Percentiles rank a stretch among this genome's conserved stretches.
Evolutionary conservation across 1,284 basidiomycete species (phyloP).

Genomic region (Heterobasidion irregulare): DNA sequence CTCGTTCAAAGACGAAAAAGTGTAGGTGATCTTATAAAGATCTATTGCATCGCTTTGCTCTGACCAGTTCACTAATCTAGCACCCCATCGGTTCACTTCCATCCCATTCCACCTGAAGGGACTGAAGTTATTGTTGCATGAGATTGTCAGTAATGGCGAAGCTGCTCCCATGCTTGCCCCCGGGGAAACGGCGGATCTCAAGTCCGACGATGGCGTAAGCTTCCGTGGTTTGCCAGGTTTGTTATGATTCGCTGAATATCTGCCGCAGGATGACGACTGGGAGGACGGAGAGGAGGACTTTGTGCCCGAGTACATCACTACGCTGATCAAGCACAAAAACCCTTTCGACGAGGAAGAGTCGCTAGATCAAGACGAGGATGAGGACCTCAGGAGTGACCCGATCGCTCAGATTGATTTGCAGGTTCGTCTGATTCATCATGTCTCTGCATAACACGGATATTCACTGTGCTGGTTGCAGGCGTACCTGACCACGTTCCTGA

Average conservation of each 20-base stretch:
- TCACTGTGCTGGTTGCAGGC: conserved; percentile 30
- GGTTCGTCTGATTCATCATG: conserved; percentile 34
- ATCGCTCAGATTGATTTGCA: conserved; percentile 85
- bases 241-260: background rate
- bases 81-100: conserved; percentile 78
- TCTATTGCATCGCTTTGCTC: background rate
- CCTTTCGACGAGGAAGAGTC: conserved; percentile 69
- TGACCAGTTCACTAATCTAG: conserved; percentile 37
- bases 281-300: conserved; percentile 61
- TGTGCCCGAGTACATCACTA: conserved; percentile 61
- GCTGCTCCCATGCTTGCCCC: conserved; percentile 51
- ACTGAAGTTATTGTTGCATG: conserved; percentile 82
- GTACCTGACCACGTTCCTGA: conserved; percentile 62
- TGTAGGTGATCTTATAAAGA: conserved; percentile 40
- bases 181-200: conserved; percentile 42
- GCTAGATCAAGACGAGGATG: conserved; percentile 66
- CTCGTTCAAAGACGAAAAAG: conserved; percentile 81
- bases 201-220: conserved; percentile 74
- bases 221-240: conserved; percentile 4
- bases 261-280: conserved; percentile 76
- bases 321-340: conserved; percentile 56
- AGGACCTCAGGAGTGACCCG: conserved; percentile 82
- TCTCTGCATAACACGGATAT: background rate
- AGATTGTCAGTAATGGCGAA: conserved; percentile 71
- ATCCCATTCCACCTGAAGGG: conserved; percentile 88